These are phyloP conservation scores for Epicoccum nigrum DNA, from an alignment of 2,329 filamentous ascomycete genomes.

Conservation along the genomic window DNA sequence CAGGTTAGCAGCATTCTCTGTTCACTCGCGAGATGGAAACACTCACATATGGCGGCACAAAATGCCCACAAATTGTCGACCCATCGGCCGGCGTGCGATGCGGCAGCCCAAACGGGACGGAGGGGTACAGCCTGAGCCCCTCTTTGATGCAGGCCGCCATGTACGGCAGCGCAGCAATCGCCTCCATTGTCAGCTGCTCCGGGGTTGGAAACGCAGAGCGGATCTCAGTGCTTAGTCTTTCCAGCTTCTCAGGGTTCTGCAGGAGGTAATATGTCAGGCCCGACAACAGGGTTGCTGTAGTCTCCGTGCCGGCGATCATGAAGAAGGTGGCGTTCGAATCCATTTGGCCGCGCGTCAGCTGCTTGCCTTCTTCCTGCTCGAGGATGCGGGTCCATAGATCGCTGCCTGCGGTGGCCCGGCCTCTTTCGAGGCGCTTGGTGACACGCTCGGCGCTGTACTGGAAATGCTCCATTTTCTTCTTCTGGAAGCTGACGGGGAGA, in stretches of 20 bases:
- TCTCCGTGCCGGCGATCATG: conserved; percentile 39
- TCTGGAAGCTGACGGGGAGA: not conserved
- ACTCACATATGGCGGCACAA: not conserved
- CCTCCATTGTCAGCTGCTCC: not conserved
- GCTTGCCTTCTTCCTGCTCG: conserved; percentile 24
- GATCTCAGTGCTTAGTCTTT: conserved; percentile 8
- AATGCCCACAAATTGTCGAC: conserved; percentile 3
- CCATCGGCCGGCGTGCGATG: conserved; percentile 31
- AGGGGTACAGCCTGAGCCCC: conserved; percentile 34
- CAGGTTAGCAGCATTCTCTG: not conserved
- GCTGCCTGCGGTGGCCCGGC: conserved; percentile 26
- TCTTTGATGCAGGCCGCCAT: conserved; percentile 36
- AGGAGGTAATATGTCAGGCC: conserved; percentile 37
- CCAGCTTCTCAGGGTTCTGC: conserved; percentile 23
- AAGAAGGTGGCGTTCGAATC: conserved; percentile 19
- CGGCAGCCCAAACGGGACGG: conserved; percentile 34
- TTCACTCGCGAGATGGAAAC: no score
- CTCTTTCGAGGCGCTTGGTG: conserved; percentile 38
- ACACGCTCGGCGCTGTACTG: conserved; percentile 32
- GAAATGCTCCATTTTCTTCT: conserved; percentile 26
- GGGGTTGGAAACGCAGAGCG: not conserved
- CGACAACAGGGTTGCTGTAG: conserved; percentile 33
- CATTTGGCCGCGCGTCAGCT: not conserved
- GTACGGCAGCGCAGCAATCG: not conserved
- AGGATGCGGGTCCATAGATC: conserved; percentile 53